Evolutionary conservation across 2,329 filamentous ascomycete genomes (phyloP), one percentile per base, ranked within the genome.

Genomic region (Cordyceps pruinosa): DNA sequence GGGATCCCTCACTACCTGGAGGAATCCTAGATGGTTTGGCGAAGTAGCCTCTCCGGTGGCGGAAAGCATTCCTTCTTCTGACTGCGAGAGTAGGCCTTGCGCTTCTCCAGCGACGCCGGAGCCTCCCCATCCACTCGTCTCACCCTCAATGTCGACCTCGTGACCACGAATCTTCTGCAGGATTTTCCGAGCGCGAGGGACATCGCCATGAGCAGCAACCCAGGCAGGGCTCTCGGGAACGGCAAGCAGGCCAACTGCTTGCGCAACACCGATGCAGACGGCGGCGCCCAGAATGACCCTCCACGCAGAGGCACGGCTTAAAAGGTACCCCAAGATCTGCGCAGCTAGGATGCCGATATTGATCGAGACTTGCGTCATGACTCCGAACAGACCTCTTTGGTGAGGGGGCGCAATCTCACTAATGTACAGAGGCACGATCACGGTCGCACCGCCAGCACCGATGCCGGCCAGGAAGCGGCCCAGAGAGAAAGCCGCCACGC

Each of bases 371-470:
- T 99, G 93, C 0, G 94, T 97, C 72, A 95, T 87, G 56, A 83
- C 79, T 13, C 84, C 84, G 67, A 96, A 97, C 61, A 96, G 84
- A 5, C 91, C 92, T 56, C 86, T 83, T 62, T 87, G 82, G 17
- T 78, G 75, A 0, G 84, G 84, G 4, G 93, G 94, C 0, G 92
- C 87, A 26, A 97, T 82, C 72, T 99, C 94, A 46, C 90, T 92
- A 64, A 99, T 90, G 75, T 96, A 99, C 21, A 99, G 83, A 0
- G 94, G 94, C 3, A 95, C 91, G 35, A 97, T 89, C 21, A 99
- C 94, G 3, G 94, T 93, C 1, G 91, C 84, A 2, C 91, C 90
- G 23, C 94, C 94, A 6, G 91, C 91, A 7, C 89, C 92, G 2
- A 96, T 69, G 12, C 94, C 94, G 9, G 89, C 87, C 15, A 97